Evolutionary conservation across 495 filamentous ascomycete genomes (phyloP).

Genomic region (Chaetomium tenue): DNA sequence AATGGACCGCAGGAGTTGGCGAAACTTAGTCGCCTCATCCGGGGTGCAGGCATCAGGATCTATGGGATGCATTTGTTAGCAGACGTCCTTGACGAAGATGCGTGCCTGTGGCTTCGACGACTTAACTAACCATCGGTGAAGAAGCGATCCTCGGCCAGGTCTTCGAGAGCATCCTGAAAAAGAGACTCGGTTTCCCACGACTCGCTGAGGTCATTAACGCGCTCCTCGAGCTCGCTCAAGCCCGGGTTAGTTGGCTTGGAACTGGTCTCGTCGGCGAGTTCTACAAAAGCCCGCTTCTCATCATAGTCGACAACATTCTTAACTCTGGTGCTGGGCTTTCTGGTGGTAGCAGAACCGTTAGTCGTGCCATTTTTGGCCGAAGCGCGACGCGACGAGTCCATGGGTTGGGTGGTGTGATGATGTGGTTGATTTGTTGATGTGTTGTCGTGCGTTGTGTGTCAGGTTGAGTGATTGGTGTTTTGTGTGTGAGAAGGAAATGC

Average conservation of each 20-base stretch:
- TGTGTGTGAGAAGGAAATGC: background rate
- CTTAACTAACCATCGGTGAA: constrained; percentile 52
- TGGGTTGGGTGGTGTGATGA: constrained; percentile 8
- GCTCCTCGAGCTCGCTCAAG: constrained; percentile 53
- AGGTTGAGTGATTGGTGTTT: constrained; percentile 8
- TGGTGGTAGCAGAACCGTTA: constrained; percentile 31
- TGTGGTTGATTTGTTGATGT: background rate
- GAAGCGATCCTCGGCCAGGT: constrained; percentile 60
- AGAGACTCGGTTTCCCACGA: constrained; percentile 67
- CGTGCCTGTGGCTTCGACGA: background rate
- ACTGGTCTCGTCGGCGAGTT: constrained; percentile 54
- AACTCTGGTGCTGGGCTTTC: constrained; percentile 77
- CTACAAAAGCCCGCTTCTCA: constrained; percentile 79
- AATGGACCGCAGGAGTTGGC: constrained; percentile 67
- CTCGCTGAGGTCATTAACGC: constrained; percentile 60
- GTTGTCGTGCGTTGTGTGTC: constrained; percentile 11
- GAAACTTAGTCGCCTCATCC: constrained; percentile 67
- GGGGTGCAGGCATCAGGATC: constrained; percentile 64
- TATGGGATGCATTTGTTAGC: constrained; percentile 10
- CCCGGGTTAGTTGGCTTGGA: constrained; percentile 28
- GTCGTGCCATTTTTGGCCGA: constrained; percentile 17
- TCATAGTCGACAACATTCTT: constrained; percentile 89
- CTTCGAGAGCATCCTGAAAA: constrained; percentile 65
- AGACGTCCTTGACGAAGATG: constrained; percentile 1
- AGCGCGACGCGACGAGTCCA: constrained; percentile 25